Conservation (phyloP, 2,329 filamentous ascomycete genomes). For the Coleophoma cylindrospora region DNA sequence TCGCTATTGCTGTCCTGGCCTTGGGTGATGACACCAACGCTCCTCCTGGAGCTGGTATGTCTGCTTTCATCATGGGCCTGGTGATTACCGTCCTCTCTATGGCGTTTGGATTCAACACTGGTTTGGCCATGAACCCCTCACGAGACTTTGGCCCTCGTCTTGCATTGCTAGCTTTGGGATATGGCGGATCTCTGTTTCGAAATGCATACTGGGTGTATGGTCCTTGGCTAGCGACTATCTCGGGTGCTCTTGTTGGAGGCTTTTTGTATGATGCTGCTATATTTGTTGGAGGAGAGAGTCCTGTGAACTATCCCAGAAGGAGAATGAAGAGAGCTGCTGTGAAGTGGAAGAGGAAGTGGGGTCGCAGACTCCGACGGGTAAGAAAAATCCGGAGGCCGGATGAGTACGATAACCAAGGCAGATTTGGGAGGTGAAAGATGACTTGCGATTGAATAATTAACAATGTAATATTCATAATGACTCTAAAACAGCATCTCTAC, state of each 20-base stretch:
- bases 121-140: slow-evolving; percentile 41
- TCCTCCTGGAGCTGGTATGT: slow-evolving; percentile 44
- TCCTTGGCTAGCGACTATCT: slow-evolving; percentile 32
- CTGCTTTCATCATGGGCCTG: slow-evolving; percentile 41
- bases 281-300: slow-evolving; percentile 44
- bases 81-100: slow-evolving; percentile 30
- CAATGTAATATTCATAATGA: no score
- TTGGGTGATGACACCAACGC: slow-evolving; percentile 41
- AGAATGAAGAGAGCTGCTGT: slow-evolving; percentile 31
- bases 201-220: slow-evolving; percentile 37
- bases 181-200: slow-evolving; percentile 33
- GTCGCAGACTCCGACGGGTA: slow-evolving; percentile 8
- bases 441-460: no score
- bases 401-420: no score
- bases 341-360: slow-evolving; percentile 36
- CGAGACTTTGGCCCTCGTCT: slow-evolving; percentile 45
- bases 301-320: slow-evolving; percentile 43
- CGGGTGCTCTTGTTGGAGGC: slow-evolving; percentile 35
- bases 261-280: slow-evolving; percentile 46
- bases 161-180: slow-evolving; percentile 38
- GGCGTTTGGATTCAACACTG: slow-evolving; percentile 41
- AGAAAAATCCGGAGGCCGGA: background rate
- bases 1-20: slow-evolving; percentile 36
- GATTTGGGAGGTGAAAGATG: no score
- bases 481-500: no score